Evolutionary conservation across 1,284 basidiomycete genomes (phyloP), one percentile per base, ranked within the genome.

Genomic region (Coriolopsis trogii): DNA sequence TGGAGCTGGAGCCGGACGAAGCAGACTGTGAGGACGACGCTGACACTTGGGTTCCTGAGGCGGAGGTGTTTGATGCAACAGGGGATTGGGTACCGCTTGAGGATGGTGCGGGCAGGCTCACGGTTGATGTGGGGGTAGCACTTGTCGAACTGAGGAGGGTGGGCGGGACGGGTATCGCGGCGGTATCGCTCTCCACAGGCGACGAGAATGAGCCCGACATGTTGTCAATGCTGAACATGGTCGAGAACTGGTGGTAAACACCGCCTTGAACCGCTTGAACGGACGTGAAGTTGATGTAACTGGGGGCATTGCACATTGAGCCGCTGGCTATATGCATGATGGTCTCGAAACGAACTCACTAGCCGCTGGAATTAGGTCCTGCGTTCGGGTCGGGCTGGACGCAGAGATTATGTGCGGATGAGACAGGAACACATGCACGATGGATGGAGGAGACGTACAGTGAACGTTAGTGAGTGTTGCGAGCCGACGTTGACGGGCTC

Each of bases 281-380:
- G 12, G 71, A 79, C 13, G 72, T 76, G 63, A 89, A 84, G 54
- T 75, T 75, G 57, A 89, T 66, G 65, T 87, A 88, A 59, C 84
- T 86, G 21, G 1, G 30, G 6, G 18, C 2, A 16, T 25, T 16
- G 9, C 0, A 9, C 7, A 26, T 31, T 26, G 29, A 16, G 41
- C 18, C 1, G 18, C 3, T n/a, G 31, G 8, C 41, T 25, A 18
- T 16, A 20, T 31, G n/a, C 25, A 29, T n/a, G 8, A 28, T 28
- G 24, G 6, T 9, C 36, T 23, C 18, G 6, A 10, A 16, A 12
- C 15, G 23, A 20, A 72, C 81, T 39, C 61, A 85, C 83, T 85
- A 86, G 15, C 62, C 56, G 51, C 70, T 66, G 18, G 80, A 79
- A 63, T 81, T 72, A 0, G 82, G 79, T 39, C 82, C 84, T 43